phyloP scores from a whole-genome alignment of 108 stramenopile genomes.

The Cyclotella sp. region DNA sequence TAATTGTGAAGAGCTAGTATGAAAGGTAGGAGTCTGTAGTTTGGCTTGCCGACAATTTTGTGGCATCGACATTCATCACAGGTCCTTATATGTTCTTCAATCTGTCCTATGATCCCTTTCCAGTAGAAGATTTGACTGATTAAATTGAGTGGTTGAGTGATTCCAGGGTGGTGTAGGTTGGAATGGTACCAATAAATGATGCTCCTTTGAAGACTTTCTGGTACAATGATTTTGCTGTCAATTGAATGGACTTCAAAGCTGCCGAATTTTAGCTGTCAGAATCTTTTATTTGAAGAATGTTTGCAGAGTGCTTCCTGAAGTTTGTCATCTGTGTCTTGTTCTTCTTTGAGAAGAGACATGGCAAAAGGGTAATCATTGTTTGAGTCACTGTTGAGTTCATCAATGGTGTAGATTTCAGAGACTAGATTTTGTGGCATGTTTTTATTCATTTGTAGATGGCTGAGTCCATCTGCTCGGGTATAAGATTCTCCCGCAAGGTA shows the following conservation, averaged over 20 bases:
- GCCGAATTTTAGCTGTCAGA: not conserved
- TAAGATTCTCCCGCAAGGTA: conserved; percentile 17
- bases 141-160: no score
- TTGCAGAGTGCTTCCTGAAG: no score
- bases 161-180: no score
- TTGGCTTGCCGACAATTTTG: conserved; percentile 18
- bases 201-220: not conserved
- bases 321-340: not conserved
- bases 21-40: conserved; percentile 10
- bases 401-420: no score
- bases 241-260: not conserved
- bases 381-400: no score
- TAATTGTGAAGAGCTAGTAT: conserved; percentile 3
- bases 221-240: no score
- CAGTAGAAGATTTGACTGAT: conserved; percentile 9
- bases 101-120: not conserved
- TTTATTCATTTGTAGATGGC: conserved; percentile 16
- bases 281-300: no score
- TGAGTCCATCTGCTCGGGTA: conserved; percentile 19
- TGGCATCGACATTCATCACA: conserved; percentile 20
- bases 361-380: conserved; percentile 2
- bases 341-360: conserved; percentile 6
- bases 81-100: conserved; percentile 10
- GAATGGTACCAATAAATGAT: no score
- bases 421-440: not conserved